Evolutionary conservation across 805 yeast species (phyloP), one percentile per base, ranked within the genome.

Genomic region (Danielia oregonensis): DNA sequence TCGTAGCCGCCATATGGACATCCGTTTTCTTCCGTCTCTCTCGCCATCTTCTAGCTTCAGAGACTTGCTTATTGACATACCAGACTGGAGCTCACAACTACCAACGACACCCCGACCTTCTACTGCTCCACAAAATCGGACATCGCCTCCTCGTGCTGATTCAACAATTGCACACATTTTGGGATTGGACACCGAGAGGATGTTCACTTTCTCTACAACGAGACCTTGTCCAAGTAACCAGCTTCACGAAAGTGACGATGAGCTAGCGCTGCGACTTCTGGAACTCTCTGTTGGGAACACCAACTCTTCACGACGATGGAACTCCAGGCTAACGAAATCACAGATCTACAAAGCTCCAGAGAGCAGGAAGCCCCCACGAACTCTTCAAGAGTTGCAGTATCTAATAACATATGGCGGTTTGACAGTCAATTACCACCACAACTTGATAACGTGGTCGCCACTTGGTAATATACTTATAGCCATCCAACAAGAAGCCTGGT

Each of bases 351-450:
- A n/a, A n/a, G n/a, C n/a, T n/a, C 23, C 30, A 8, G 22, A 19
- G 9, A 19, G 6, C 9, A 6, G 22, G 9, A n/a, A n/a, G n/a
- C 29, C 13, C 14, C 18, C 26, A 34, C 41, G 42, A 21, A n/a
- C n/a, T n/a, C n/a, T n/a, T n/a, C n/a, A n/a, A n/a, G 50, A 46
- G 33, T 43, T 42, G 13, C 46, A 43, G 36, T 46, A 46, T 32
- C 33, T 46, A 6, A 44, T 41, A 23, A 42, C 50, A 6, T 42
- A 42, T 32, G 77, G 78, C 2, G n/a, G n/a, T n/a, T 55, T 86
- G 34, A 62, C 82, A 40, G 81, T 85, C 54, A 95, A 87, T 53
- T 86, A 79, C 51, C 87, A 86, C 56, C 72, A 86, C 1, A 84
- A 84, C 50, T 62, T 84, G 35, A 72, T 86, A 0, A 73, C 86